phyloP scores from a whole-genome alignment of 164 flowering plant genomes.

The Macadamia integrifolia region DNA sequence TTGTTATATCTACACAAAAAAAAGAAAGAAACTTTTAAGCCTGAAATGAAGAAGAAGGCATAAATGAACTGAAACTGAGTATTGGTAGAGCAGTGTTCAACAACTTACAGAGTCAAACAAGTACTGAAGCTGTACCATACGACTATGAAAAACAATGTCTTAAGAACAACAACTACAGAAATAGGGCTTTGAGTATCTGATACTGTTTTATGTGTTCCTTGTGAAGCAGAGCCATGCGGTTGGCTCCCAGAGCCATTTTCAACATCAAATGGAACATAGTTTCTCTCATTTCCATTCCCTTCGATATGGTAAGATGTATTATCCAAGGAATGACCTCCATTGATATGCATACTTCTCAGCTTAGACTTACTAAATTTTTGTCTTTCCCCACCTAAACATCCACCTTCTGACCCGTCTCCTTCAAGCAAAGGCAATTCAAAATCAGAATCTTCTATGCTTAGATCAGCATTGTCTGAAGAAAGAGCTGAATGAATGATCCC shows the following conservation, averaged over 20 bases:
- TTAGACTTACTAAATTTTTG: conserved; percentile 16
- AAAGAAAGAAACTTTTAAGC: neutral
- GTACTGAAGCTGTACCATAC: conserved; percentile 92
- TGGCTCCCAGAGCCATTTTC: conserved; percentile 37
- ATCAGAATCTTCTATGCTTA: conserved; percentile 31
- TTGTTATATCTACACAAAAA: conserved; percentile 72
- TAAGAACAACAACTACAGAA: conserved; percentile 51
- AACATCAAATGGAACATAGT: conserved; percentile 58
- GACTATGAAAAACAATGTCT: conserved; percentile 68
- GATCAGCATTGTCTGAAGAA: conserved; percentile 18
- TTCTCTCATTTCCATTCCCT: conserved; percentile 28
- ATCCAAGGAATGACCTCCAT: conserved; percentile 27
- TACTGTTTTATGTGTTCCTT: conserved; percentile 12
- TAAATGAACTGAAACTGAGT: neutral
- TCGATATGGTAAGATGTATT: conserved; percentile 15
- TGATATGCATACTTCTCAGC: conserved; percentile 34
- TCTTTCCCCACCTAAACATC: conserved; percentile 19
- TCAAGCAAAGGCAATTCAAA: conserved; percentile 49
- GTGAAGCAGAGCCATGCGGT: conserved; percentile 11
- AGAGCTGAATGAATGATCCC: conserved; percentile 19
- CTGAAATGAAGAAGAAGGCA: neutral
- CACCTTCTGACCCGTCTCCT: conserved; percentile 14
- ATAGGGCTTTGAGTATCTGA: conserved; percentile 23
- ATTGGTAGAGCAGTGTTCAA: conserved; percentile 2
- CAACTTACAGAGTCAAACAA: conserved; percentile 83